These are phyloP conservation scores for Phtheirospermum japonicum DNA, from an alignment of 257 asterid species.

Conservation along the genomic window DNA sequence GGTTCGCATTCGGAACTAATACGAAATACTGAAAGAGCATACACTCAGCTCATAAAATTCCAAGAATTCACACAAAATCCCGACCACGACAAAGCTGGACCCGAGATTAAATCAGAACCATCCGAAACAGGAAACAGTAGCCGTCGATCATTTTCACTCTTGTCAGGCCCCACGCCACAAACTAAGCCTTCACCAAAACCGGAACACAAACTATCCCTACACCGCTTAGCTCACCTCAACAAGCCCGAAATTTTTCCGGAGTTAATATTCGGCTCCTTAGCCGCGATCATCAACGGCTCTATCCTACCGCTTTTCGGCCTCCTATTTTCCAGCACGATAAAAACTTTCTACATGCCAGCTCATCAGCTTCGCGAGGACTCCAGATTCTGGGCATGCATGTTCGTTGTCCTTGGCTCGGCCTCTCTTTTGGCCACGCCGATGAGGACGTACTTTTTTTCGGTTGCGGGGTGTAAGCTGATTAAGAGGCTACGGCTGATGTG, in stretches of 20 bases:
- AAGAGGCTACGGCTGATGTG: conserved; percentile 53
- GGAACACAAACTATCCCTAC: conserved; percentile 27
- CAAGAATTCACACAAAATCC: conserved; percentile 32
- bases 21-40: conserved; percentile 44
- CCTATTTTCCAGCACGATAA: conserved; percentile 39
- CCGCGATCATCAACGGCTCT: conserved; percentile 50
- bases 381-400: conserved; percentile 52
- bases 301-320: conserved; percentile 53
- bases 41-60: conserved; percentile 42
- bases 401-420: conserved; percentile 42
- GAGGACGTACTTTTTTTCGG: conserved; percentile 47
- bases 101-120: conserved; percentile 29
- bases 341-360: conserved; percentile 46
- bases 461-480: conserved; percentile 63
- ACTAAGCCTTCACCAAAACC: conserved; percentile 18
- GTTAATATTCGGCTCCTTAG: conserved; percentile 47
- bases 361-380: conserved; percentile 46
- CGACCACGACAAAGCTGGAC: conserved; percentile 10
- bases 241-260: conserved; percentile 41
- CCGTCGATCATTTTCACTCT: background rate
- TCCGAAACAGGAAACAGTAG: conserved; percentile 32
- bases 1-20: conserved; percentile 51
- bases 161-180: background rate
- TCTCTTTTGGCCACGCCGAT: conserved; percentile 46
- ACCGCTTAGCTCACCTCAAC: conserved; percentile 47